Evolutionary conservation across 139 green algal species (phyloP), one percentile per base, ranked within the genome.

Genomic region (Chara braunii): DNA sequence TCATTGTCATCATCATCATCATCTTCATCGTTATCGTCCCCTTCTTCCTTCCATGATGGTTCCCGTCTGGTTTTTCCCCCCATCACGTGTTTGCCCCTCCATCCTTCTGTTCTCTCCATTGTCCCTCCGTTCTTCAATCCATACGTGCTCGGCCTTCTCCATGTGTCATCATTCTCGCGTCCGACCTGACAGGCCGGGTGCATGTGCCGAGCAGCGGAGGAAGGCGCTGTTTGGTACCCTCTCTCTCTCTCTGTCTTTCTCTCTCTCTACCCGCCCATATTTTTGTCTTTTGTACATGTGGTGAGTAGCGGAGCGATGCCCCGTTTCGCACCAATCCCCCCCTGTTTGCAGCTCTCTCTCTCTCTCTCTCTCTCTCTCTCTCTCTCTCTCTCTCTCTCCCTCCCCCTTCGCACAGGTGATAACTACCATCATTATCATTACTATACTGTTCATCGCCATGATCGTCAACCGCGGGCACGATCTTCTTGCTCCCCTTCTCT

Each of bases 281-380:
- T 18, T 18, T 48, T 18, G 18, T 18, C 40, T 18, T 26, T 18
- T 18, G 18, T 18, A n/a, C n/a, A 59, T 40, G 51, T 37, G 14
- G 51, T 59, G 14, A 18, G 51, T 59, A n/a, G 22, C 51, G 18
- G 51, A 56, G n/a, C 44, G 51, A n/a, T 18, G 14, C 14, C 37
- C 51, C 44, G 51, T 59, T n/a, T 14, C n/a, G 51, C 51, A 59
- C 14, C n/a, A 55, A 59, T 40, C 54, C 11, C 48, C 60, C 59
- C 36, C 23, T 64, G 43, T 6, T 37, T 68, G 5, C 60, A 33
- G 58, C 22, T 37, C 59, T 64, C 28, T 36, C 59, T 31, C 23
- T 68, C 8, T 67, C 8, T 68, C 23, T 67, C 23, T 68, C 2
- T 66, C 6, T 68, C 43, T 67, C 59, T 37, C 28, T 11, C 22